Conservation (phyloP, 2,329 filamentous ascomycete species). For the Leptographium procerum region DNA sequence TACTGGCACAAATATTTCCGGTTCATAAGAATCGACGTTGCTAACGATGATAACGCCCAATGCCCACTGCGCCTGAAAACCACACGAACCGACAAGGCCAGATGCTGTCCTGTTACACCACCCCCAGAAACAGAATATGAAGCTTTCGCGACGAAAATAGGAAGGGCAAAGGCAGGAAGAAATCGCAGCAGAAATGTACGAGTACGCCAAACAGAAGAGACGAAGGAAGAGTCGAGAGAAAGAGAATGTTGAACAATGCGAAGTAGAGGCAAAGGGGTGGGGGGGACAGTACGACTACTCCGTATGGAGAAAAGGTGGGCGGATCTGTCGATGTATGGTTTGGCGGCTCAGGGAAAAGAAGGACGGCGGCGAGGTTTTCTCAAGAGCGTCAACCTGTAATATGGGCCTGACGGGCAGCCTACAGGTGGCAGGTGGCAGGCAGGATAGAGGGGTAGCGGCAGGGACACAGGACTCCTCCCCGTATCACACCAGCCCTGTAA, state of each 20-base stretch:
- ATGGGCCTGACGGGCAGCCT: too few relatives aligned
- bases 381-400: too few relatives aligned
- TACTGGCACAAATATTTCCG: neutral
- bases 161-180: neutral
- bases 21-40: too few relatives aligned
- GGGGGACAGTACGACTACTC: too few relatives aligned
- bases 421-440: neutral
- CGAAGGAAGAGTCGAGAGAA: neutral
- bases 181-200: neutral
- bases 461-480: neutral
- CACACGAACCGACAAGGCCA: neutral
- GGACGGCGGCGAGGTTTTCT: too few relatives aligned
- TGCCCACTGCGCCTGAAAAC: neutral
- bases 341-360: too few relatives aligned
- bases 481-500: too few relatives aligned
- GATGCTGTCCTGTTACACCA: neutral
- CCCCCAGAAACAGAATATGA: neutral
- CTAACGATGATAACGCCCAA: too few relatives aligned
- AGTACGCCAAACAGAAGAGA: neutral
- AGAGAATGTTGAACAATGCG: too few relatives aligned
- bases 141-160: neutral
- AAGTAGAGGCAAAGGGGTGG: neutral
- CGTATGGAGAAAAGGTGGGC: too few relatives aligned
- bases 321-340: too few relatives aligned
- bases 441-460: neutral